Evolutionary conservation across 202 grass and related monocot species (phyloP), one percentile per base, ranked within the genome.

Genomic region (Panicum virgatum): DNA sequence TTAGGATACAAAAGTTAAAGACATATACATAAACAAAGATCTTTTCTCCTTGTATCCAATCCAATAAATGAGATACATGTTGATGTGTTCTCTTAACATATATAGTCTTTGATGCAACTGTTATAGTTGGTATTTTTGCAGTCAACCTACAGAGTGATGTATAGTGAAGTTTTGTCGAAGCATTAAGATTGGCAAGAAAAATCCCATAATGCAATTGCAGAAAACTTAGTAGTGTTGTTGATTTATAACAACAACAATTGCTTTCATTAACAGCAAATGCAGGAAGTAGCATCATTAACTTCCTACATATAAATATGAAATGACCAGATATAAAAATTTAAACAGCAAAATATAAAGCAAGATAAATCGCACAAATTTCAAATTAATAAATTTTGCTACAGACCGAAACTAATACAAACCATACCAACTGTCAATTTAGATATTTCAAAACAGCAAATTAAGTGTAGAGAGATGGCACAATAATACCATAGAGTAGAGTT

Each of bases 401-500:
- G 65, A 68, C 1, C 3, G 9, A 23, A 16, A 40, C 58, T 10
- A 40, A 38, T 68, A 15, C 1, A 5, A 40, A 39, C 19, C 32
- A 74, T 58, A 42, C n/a, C 10, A 56, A 57, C 14, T 58, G 20
- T 26, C 20, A 42, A 59, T 59, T 69, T 43, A 43, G n/a, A 18
- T 59, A 19, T 43, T 37, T 58, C 22, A 75, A 37, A 75, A 58
- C 34, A 59, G 12, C 6, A 75, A 59, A 58, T n/a, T 39, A 60
- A 43, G 14, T 43, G 14, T 56, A 57, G 43, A 79, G 25, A 66
- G 7, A 73, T 34, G 16, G 37, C 6, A 3, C 26, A 57, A 80
- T 14, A 84, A 47, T 83, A 88, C 86, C 86, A 56, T 73, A 45
- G 43, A 12, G 52, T 88, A 88, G 75, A 84, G 62, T 20, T 45